Conservation (phyloP, 768 basidiomycete genomes). For the Sarcodon sp. region DNA sequence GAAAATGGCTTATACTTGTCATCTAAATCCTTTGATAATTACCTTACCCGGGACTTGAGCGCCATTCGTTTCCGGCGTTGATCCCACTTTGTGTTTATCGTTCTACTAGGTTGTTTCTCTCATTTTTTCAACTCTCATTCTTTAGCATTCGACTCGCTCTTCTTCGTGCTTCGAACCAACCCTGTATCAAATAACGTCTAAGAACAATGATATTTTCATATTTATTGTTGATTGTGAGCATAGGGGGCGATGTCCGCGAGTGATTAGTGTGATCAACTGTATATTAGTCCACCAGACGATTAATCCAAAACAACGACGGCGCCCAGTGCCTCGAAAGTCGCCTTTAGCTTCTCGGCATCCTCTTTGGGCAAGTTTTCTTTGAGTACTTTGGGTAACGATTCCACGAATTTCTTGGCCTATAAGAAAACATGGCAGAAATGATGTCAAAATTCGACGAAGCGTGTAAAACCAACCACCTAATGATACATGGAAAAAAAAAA, state of each 20-base stretch:
- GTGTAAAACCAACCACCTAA: background rate
- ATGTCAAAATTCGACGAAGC: background rate
- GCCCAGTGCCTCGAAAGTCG: constrained; percentile 80
- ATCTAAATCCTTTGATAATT: too few species aligned
- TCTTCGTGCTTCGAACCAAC: background rate
- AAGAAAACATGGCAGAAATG: background rate
- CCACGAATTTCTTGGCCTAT: constrained; percentile 99
- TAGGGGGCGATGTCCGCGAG: background rate
- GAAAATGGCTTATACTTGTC: too few species aligned
- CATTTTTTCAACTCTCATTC: background rate
- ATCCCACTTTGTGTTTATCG: too few species aligned
- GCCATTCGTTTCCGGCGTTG: too few species aligned
- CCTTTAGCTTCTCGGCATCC: constrained; percentile 93
- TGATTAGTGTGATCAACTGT: constrained; percentile 6
- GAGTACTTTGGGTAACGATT: constrained; percentile 82
- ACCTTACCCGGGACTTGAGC: too few species aligned
- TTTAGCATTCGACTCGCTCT: background rate
- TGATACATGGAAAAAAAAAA: constrained; percentile 1
- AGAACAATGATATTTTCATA: constrained; percentile 1
- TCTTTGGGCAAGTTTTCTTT: constrained; percentile 96
- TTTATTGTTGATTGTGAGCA: too few species aligned
- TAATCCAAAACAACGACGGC: constrained; percentile 81
- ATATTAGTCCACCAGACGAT: constrained; percentile 8
- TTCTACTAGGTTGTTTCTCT: background rate
- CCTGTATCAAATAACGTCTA: background rate